A percentile compares a stretch with the other conserved stretches of the same genome.
phyloP scores from a whole-genome alignment of 352 stramenopile genomes.

The Globisporangium yorkense region DNA sequence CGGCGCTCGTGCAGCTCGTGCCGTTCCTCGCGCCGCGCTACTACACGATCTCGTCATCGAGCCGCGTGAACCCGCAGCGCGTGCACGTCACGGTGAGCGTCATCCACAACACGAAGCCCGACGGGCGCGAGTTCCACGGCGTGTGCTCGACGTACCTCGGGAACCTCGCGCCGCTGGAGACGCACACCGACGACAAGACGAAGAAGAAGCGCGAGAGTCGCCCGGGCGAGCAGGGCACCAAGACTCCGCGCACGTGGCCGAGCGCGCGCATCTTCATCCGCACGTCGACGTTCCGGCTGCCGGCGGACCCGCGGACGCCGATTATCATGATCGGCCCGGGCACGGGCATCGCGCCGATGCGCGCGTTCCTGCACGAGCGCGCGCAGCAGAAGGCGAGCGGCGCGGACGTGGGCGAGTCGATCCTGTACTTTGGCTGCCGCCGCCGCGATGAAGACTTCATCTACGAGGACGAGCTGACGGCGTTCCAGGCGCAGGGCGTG shows the following conservation, averaged over 20 bases:
- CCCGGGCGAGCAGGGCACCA: slow-evolving; percentile 64
- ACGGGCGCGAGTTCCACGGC: slow-evolving; percentile 86
- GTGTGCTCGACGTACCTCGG: slow-evolving; percentile 94
- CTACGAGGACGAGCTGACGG: slow-evolving; percentile 90
- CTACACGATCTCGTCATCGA: slow-evolving; percentile 98
- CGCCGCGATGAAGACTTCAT: slow-evolving; percentile 84
- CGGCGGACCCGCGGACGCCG: slow-evolving; percentile 78
- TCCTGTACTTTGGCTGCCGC: slow-evolving; percentile 93
- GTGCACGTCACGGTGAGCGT: slow-evolving; percentile 95
- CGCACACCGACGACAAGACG: slow-evolving; percentile 33
- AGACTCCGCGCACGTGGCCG: slow-evolving; percentile 61
- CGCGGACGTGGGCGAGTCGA: slow-evolving; percentile 67
- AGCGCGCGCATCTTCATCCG: slow-evolving; percentile 90
- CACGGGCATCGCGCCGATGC: slow-evolving; percentile 97
- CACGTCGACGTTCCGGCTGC: slow-evolving; percentile 94
- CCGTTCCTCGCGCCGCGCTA: slow-evolving; percentile 93
- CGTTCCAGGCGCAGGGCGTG: slow-evolving; percentile 76
- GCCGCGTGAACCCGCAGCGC: slow-evolving; percentile 83
- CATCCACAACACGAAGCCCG: slow-evolving; percentile 71
- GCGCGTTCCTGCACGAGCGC: slow-evolving; percentile 95
- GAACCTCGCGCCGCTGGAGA: slow-evolving; percentile 37
- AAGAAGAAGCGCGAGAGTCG: slow-evolving; percentile 73
- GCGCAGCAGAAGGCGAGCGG: slow-evolving; percentile 58
- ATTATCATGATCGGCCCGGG: slow-evolving; percentile 95
- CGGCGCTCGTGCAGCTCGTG: slow-evolving; percentile 90